A percentile compares a stretch with the other conserved stretches of the same genome.
Conservation (phyloP, 352 stramenopile genomes). For the Globisporangium heterothallicum region DNA sequence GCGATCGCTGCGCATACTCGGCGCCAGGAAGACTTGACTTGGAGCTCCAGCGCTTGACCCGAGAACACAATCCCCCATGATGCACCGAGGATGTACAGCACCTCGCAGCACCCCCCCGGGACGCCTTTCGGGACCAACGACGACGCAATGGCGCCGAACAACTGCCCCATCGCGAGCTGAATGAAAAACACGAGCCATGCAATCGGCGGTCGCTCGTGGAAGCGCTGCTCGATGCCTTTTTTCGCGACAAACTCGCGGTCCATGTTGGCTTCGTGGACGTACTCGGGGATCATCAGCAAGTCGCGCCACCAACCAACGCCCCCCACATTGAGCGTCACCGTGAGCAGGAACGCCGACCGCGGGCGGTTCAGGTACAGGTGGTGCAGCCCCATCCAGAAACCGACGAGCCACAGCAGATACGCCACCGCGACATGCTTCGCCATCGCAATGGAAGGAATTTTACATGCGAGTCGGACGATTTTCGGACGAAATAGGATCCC, state of each 20-base stretch:
- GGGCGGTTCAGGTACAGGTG: constrained; percentile 20
- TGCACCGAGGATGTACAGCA: constrained; percentile 15
- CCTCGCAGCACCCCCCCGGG: constrained; percentile 6
- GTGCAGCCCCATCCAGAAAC: constrained; percentile 18
- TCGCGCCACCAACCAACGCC: constrained; percentile 18
- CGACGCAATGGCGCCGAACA: constrained; percentile 9
- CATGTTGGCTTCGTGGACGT: constrained; percentile 16
- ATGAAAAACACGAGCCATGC: constrained; percentile 11
- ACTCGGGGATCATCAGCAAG: constrained; percentile 13
- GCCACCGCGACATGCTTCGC: constrained; percentile 11
- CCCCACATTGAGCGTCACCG: constrained; percentile 16
- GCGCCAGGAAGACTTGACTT: not conserved
- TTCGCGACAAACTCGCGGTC: constrained; percentile 12
- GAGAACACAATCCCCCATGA: constrained; percentile 15
- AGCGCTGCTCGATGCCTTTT: constrained; percentile 9
- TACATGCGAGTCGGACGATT: not conserved
- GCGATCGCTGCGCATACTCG: not conserved
- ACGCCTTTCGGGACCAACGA: constrained; percentile 6
- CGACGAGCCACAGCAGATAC: constrained; percentile 21
- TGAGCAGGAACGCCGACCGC: constrained; percentile 15
- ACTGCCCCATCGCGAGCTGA: constrained; percentile 4
- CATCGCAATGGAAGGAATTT: constrained; percentile 1
- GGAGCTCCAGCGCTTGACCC: constrained; percentile 11
- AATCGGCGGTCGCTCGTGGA: constrained; percentile 8
- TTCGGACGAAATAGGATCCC: no score